Conservation (phyloP, 106 monocot genomes). For the Ottelia alismoides region DNA sequence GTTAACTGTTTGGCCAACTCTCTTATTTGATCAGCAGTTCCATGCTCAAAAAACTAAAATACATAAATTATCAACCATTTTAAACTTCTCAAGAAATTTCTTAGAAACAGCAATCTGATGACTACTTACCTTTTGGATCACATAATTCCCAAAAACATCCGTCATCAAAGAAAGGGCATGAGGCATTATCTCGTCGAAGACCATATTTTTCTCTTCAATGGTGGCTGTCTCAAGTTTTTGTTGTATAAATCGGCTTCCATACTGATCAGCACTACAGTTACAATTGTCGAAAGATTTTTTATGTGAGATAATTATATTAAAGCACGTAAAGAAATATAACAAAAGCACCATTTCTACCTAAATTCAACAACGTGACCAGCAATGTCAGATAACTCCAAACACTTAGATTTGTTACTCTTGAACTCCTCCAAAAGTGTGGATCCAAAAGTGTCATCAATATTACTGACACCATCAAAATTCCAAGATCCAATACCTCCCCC, state of each 20-base stretch:
- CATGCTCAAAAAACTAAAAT: conserved; percentile 67
- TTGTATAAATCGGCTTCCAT: conserved; percentile 85
- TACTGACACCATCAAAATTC: conserved; percentile 21
- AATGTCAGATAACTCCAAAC: conserved; percentile 86
- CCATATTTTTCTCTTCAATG: conserved; percentile 59
- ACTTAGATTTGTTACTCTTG: conserved; percentile 84
- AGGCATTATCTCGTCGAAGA: conserved; percentile 63
- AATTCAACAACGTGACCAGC: conserved; percentile 93
- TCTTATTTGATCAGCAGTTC: conserved; percentile 41
- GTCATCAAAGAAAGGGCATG: conserved; percentile 58
- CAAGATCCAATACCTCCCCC: conserved; percentile 38
- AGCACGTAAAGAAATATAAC: not conserved
- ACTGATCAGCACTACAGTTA: conserved; percentile 54
- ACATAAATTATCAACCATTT: conserved; percentile 1
- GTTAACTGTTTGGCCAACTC: conserved; percentile 49
- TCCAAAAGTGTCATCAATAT: conserved; percentile 47
- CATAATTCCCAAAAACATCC: conserved; percentile 92
- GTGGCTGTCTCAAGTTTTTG: conserved; percentile 78
- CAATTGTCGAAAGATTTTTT: not conserved
- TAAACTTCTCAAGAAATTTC: too few species aligned
- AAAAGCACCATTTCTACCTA: conserved; percentile 70
- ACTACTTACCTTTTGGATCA: conserved; percentile 51
- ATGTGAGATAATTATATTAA: not conserved
- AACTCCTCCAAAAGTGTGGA: conserved; percentile 86
- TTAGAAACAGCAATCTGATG: too few species aligned